A percentile compares a stretch with the other conserved stretches of the same genome.
These are phyloP conservation scores for Venturia effusa DNA, from an alignment of 2,329 filamentous ascomycete genomes.

Conservation along the genomic window DNA sequence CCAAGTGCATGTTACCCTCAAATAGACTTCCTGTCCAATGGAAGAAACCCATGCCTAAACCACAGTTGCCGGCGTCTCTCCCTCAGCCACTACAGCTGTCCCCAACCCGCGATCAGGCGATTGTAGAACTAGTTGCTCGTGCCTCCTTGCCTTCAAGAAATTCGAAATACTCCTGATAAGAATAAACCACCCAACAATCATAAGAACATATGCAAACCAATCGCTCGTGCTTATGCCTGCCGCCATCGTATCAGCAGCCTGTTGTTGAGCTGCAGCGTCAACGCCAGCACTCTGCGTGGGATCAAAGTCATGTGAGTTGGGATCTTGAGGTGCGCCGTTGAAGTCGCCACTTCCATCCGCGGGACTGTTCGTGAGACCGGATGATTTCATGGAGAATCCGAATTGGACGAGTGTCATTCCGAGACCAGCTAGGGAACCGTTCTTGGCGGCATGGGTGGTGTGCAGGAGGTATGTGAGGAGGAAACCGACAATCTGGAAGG, in stretches of 20 bases:
- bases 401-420: constrained; percentile 94
- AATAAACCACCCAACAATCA: constrained; percentile 98
- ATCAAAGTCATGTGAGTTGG: constrained; percentile 83
- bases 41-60: constrained; percentile 21
- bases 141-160: constrained; percentile 74
- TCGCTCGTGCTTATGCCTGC: constrained; percentile 62
- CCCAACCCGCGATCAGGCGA: constrained; percentile 82
- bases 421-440: constrained; percentile 86
- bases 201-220: constrained; percentile 83
- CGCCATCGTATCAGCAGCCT: constrained; percentile 27
- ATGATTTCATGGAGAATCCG: constrained; percentile 85
- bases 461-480: constrained; percentile 95
- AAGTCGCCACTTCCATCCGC: constrained; percentile 34
- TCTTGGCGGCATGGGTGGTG: constrained; percentile 96
- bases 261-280: constrained; percentile 17
- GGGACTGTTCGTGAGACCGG: constrained; percentile 15
- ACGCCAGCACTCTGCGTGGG: constrained; percentile 35
- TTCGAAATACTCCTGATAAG: constrained; percentile 88
- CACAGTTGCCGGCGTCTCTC: constrained; percentile 62
- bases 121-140: constrained; percentile 87
- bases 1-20: not conserved
- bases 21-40: not conserved
- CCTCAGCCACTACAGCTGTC: constrained; percentile 76
- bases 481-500: constrained; percentile 94
- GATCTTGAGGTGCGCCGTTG: constrained; percentile 64